Percentiles rank a stretch among this genome's conserved stretches.
Evolutionary conservation across 2,329 filamentous ascomycete genomes (phyloP).

Genomic region (Aphanoascus verrucosus): DNA sequence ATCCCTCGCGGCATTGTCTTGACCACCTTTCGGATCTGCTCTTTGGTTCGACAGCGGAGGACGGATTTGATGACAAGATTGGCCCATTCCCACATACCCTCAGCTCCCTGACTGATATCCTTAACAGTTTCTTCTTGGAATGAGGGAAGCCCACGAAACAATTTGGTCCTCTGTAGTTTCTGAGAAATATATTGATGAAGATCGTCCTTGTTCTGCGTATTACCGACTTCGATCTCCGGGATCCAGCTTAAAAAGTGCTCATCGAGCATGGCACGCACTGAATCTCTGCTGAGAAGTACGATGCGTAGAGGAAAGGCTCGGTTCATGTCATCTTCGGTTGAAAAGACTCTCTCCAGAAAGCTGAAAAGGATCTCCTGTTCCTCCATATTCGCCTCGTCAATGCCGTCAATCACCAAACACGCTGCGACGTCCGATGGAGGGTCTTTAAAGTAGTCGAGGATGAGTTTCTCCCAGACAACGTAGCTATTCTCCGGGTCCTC

Average conservation of each 20-base stretch:
- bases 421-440: neutral
- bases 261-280: neutral
- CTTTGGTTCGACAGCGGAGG: constrained; percentile 16
- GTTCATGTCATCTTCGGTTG: neutral
- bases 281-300: constrained; percentile 1
- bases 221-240: constrained; percentile 13
- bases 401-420: constrained; percentile 2
- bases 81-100: constrained; percentile 1
- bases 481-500: neutral
- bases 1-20: constrained; percentile 15
- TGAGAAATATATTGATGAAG: constrained; percentile 13
- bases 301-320: neutral
- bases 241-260: constrained; percentile 6
- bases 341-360: neutral
- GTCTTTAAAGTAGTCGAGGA: neutral
- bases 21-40: constrained; percentile 15
- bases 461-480: neutral
- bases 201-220: constrained; percentile 15
- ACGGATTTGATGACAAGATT: constrained; percentile 4
- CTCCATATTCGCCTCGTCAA: neutral
- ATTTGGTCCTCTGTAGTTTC: constrained; percentile 13
- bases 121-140: constrained; percentile 10
- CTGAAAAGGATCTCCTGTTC: constrained; percentile 1
- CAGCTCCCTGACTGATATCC: neutral
- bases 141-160: constrained; percentile 11